phyloP scores from a whole-genome alignment of 805 yeast species.

The Metschnikowia gelsemii region DNA sequence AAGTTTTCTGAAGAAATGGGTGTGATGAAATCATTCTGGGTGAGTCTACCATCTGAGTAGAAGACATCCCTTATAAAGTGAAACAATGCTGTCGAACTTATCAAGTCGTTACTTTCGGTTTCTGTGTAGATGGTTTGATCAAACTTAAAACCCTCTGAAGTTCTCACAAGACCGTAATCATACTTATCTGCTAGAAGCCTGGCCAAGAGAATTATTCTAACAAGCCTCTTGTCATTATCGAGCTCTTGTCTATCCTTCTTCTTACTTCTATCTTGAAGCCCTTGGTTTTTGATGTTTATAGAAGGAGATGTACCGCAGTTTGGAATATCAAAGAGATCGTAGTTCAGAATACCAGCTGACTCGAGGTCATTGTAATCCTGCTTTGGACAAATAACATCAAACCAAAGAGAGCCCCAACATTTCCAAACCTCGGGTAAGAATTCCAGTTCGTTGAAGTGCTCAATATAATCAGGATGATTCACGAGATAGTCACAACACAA shows the following conservation, averaged over 20 bases:
- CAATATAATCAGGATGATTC: conserved; percentile 41
- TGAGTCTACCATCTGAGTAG: conserved; percentile 42
- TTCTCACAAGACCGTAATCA: conserved; percentile 55
- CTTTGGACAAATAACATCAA: conserved; percentile 56
- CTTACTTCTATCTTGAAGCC: conserved; percentile 20
- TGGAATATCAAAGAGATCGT: conserved; percentile 61
- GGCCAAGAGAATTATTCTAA: conserved; percentile 52
- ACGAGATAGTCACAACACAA: conserved; percentile 23
- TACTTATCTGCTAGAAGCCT: conserved; percentile 50
- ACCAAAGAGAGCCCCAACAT: conserved; percentile 85
- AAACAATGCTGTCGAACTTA: conserved; percentile 24
- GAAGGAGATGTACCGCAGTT: conserved; percentile 53
- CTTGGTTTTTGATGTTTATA: conserved; percentile 29
- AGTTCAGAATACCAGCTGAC: conserved; percentile 56
- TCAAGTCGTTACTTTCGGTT: conserved; percentile 24
- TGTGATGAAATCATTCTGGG: conserved; percentile 40
- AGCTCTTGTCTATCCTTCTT: conserved; percentile 30
- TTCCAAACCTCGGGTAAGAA: conserved; percentile 76
- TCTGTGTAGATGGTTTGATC: conserved; percentile 30
- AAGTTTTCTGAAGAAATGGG: conserved; percentile 36
- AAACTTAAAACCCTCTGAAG: conserved; percentile 45
- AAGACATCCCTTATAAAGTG: conserved; percentile 34
- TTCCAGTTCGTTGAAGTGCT: conserved; percentile 57
- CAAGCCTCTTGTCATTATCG: conserved; percentile 51
- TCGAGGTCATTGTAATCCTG: conserved; percentile 49